phyloP scores from a whole-genome alignment of 192 early-diverging fungal genomes.

The Linderina pennispora region DNA sequence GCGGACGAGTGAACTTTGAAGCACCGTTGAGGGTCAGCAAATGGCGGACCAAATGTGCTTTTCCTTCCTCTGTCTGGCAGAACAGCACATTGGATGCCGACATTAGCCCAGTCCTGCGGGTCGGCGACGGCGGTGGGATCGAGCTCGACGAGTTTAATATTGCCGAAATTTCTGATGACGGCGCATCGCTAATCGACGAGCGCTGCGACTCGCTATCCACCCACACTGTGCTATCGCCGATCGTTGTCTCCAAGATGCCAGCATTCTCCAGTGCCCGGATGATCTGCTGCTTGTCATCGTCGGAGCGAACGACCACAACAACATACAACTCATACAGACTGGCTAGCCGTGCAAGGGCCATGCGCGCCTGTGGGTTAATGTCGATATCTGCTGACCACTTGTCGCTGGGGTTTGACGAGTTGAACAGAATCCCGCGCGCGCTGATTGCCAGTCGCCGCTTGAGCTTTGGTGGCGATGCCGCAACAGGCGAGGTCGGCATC shows the following conservation, averaged over 20 bases:
- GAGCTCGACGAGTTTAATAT: constrained; percentile 8
- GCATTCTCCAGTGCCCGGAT: constrained; percentile 1
- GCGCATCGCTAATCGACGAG: constrained; percentile 8
- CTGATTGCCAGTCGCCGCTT: constrained; percentile 13
- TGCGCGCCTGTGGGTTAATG: neutral
- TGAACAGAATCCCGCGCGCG: constrained; percentile 20
- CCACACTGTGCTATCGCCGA: constrained; percentile 12
- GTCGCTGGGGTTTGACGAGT: constrained; percentile 2
- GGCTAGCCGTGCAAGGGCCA: constrained; percentile 2
- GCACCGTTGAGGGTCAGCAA: constrained; percentile 9
- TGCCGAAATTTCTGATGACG: constrained; percentile 12
- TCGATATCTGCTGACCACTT: constrained; percentile 8
- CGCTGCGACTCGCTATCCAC: constrained; percentile 10
- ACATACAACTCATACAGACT: constrained; percentile 14
- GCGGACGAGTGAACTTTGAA: neutral
- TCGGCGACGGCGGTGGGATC: no score
- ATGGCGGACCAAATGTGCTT: constrained; percentile 29
- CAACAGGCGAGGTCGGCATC: neutral
- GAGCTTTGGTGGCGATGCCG: neutral
- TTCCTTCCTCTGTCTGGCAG: constrained; percentile 41
- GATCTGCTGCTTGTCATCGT: neutral
- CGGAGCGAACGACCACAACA: constrained; percentile 7
- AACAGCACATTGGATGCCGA: constrained; percentile 11
- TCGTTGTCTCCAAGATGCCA: neutral
- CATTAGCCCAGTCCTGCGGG: neutral